Evolutionary conservation across 1,139 yeast species (phyloP).

Genomic region (Wickerhamomyces sp.): DNA sequence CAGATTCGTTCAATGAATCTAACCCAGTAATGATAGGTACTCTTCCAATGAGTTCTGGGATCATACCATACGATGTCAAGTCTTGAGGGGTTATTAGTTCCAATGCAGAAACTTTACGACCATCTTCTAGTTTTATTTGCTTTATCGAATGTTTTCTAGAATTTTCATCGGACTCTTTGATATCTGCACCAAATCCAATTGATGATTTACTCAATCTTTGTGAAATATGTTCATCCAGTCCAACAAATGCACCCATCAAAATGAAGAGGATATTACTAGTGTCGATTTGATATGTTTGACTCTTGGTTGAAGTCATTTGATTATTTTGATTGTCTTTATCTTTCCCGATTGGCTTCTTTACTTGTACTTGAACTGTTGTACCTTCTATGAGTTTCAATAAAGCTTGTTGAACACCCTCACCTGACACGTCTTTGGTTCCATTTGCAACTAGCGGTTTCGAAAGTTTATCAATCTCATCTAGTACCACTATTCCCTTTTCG

Average conservation of each 20-base stretch:
- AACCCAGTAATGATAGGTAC: slow-evolving; percentile 46
- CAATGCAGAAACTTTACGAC: slow-evolving; percentile 33
- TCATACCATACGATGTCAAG: slow-evolving; percentile 41
- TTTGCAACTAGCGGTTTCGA: slow-evolving; percentile 39
- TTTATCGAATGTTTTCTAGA: slow-evolving; percentile 23
- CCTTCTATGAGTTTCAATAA: slow-evolving; percentile 49
- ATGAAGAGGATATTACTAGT: slow-evolving; percentile 48
- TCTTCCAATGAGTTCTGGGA: slow-evolving; percentile 51
- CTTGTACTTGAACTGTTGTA: slow-evolving; percentile 39
- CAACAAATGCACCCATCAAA: slow-evolving; percentile 53
- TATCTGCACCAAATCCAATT: slow-evolving; percentile 21
- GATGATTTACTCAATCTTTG: slow-evolving; percentile 28
- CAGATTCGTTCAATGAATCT: slow-evolving; percentile 36
- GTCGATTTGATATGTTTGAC: slow-evolving; percentile 39
- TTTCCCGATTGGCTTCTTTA: slow-evolving; percentile 35
- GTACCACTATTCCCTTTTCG: slow-evolving; percentile 47
- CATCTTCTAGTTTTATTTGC: slow-evolving; percentile 30
- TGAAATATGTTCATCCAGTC: slow-evolving; percentile 40
- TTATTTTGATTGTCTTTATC: slow-evolving; percentile 28
- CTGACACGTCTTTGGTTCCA: slow-evolving; percentile 49
- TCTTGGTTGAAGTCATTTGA: slow-evolving; percentile 29
- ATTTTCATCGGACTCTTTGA: slow-evolving; percentile 9
- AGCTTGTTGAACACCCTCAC: slow-evolving; percentile 57
- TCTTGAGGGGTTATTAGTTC: slow-evolving; percentile 43
- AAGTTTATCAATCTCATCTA: slow-evolving; percentile 50